Conservation (phyloP, 768 basidiomycete species). For the Leccinum longicurvipes region DNA sequence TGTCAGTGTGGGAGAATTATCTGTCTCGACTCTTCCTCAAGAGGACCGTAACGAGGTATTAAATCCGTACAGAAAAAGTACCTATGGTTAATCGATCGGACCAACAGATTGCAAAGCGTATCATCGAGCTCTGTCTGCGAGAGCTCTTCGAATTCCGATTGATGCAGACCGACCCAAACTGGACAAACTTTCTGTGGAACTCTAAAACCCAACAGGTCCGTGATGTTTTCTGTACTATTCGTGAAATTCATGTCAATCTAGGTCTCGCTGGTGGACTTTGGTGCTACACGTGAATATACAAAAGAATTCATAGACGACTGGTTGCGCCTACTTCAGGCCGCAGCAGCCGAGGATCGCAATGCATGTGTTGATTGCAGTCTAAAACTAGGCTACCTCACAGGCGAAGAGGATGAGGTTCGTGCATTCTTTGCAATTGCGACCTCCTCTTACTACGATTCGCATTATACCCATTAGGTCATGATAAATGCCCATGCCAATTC, state of each 20-base stretch:
- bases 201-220: constrained; percentile 53
- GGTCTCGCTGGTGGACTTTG: constrained; percentile 93
- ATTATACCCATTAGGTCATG: constrained; percentile 52
- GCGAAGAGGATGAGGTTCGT: constrained; percentile 74
- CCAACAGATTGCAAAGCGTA: constrained; percentile 72
- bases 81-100: neutral
- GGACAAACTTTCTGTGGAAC: constrained; percentile 97
- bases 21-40: constrained; percentile 54
- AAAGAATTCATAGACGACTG: constrained; percentile 86
- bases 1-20: constrained; percentile 69
- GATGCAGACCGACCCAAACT: constrained; percentile 99
- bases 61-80: neutral
- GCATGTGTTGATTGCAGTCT: constrained; percentile 70
- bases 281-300: constrained; percentile 85
- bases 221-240: neutral
- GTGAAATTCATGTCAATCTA: constrained; percentile 24
- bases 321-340: constrained; percentile 80
- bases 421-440: neutral
- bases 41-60: constrained; percentile 69
- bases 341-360: constrained; percentile 61
- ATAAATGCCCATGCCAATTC: constrained; percentile 81
- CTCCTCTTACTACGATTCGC: neutral
- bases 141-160: constrained; percentile 88
- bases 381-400: constrained; percentile 88
- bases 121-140: constrained; percentile 82